Base-by-base conservation (phyloP, 371 early-diverging fungal genomes). In the Rhizopus delemar region DNA sequence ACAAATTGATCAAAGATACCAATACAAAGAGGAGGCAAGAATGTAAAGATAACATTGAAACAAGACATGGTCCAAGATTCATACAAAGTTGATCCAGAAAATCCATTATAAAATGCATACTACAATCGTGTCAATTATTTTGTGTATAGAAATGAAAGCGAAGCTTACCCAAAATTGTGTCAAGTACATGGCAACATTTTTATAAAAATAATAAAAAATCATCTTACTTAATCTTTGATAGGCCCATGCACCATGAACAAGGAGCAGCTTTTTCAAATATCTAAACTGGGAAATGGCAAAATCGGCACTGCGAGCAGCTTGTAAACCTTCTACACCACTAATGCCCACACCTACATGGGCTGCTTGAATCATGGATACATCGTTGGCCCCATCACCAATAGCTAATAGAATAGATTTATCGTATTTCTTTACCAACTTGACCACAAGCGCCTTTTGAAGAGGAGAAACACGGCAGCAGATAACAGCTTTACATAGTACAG, bases 371-470 rank as follows among this genome's bases (percentile, higher is more conserved):
- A 98, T 98, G 4, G 89, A 86, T 41, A 98, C 94, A 74, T 98
- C 99, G 78, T 98, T 98, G 45, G 94, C 97, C 22, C 99, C 99
- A 73, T 98, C 99, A 38, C 99, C 99, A 58, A 98, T 94, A 8
- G 94, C 92, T 53, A 96, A 74, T 52, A 95, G 87, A 56, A 93
- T 86, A 39, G 85, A 83, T 38, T 75, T 76, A 31, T 78, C 74
- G 62, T 85, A 82, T 52, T 87, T 83, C 59, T 87, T 85, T 8
- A 93, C 87, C 22, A 85, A 65, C 62, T 90, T 84, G 8, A 95
- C 94, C 29, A 98, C 93, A 45, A 90, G 66, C 0, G 94, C 93
- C 78, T 98, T 98, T 71, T 97, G 96, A 36, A 92, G 73, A 5
- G 99, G 99, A 1, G 95, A 91, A 0, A 96, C 94, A 55, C 99